Evolutionary conservation across 805 yeast species (phyloP).

Genomic region (Priceomyces castillae): DNA sequence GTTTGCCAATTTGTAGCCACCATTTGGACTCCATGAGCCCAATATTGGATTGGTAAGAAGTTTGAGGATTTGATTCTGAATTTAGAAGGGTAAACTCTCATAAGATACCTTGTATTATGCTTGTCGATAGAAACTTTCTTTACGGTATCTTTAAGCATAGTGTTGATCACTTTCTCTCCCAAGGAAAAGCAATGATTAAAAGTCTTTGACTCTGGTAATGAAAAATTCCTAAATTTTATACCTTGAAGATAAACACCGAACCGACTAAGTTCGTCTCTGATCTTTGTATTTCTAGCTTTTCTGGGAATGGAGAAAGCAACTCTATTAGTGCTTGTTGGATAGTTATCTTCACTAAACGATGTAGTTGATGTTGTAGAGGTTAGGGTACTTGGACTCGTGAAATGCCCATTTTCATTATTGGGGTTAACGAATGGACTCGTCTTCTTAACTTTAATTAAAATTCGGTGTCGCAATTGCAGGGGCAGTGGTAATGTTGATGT

Average conservation of each 20-base stretch:
- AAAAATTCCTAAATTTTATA: constrained; percentile 72
- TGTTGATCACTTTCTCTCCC: constrained; percentile 65
- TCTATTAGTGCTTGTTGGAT: constrained; percentile 12
- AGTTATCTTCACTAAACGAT: constrained; percentile 41
- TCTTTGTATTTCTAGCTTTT: constrained; percentile 18
- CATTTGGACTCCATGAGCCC: constrained; percentile 89
- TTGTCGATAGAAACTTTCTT: constrained; percentile 58
- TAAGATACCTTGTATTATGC: constrained; percentile 71
- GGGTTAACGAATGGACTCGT: constrained; percentile 25
- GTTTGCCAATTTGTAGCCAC: constrained; percentile 98
- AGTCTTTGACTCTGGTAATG: constrained; percentile 81
- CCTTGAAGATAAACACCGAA: constrained; percentile 77
- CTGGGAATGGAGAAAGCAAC: constrained; percentile 21
- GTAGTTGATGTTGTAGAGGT: constrained; percentile 33
- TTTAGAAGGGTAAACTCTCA: constrained; percentile 87
- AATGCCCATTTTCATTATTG: constrained; percentile 18
- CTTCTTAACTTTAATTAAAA: constrained; percentile 77
- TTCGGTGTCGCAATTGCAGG: constrained; percentile 59
- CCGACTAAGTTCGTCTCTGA: constrained; percentile 46
- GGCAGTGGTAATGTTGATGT: constrained; percentile 65
- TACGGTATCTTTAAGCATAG: constrained; percentile 60
- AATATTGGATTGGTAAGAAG: constrained; percentile 72
- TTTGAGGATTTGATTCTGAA: constrained; percentile 75
- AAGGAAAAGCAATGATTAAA: constrained; percentile 83
- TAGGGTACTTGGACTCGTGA: constrained; percentile 16